Base-by-base conservation (phyloP, 805 yeast species). In the Zygoascus tannicola region DNA sequence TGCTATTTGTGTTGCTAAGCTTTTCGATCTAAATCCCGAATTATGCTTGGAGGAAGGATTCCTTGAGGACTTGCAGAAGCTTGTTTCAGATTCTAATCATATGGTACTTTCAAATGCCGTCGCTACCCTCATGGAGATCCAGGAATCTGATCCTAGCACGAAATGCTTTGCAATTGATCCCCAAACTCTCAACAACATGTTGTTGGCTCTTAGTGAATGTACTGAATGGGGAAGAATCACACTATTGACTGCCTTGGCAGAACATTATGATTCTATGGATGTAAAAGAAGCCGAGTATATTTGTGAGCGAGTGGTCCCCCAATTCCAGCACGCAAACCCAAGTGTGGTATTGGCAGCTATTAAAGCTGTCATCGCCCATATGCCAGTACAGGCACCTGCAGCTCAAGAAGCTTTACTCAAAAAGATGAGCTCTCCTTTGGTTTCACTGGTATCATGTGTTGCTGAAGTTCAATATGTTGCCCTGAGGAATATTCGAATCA, bases 181-280 rank as follows among this genome's bases (percentile, higher is more conserved):
- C 2, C 58, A 61, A 4, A 57, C 63, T 3, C 57, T 75, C 30
- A 67, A 64, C 41, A 83, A 80, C 60, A 73, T 92, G 48, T 68
- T 92, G 48, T 69, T 79, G 53, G 94, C 96, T 12, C 70, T 92
- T 51, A 90, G 90, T 62, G 99, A 92, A 66, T 90, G 97, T 66
- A 88, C 97, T 0, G 99, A 92, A 66, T 92, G 99, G 99, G 98
- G 98, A 8, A 75, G 98, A 57, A 83, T 92, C 51, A 77, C 97
- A 1, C 84, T 92, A 36, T 70, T 92, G 47, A 76, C 84, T 1
- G 87, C 95, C 1, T 66, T 92, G 50, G 73, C 86, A 4, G 88
- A 81, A 38, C 90, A 81, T 60, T 90, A 81, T 60, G 58, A 68
- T 4, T 70, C 94, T 0, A 55, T 59, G 1, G 75, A 71, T 38